Evolutionary conservation across 495 filamentous ascomycete species (phyloP).

Genomic region (Friedmanniomyces endolithicus): DNA sequence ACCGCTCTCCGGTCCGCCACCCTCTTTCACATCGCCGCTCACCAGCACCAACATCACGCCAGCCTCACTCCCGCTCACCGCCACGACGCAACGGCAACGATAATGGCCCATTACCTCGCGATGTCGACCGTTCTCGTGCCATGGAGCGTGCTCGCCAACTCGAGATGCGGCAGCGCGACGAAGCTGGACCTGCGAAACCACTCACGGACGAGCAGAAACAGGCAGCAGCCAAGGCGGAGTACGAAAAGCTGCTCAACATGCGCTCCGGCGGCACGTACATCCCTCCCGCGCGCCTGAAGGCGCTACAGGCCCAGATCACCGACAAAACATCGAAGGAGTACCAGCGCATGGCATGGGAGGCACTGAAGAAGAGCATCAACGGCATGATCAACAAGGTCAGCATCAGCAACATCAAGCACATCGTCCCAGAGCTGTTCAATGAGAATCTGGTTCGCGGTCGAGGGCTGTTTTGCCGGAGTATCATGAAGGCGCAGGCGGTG

Average conservation of each 20-base stretch:
- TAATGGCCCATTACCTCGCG: constrained; percentile 34
- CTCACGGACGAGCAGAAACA: constrained; percentile 76
- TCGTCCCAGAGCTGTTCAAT: constrained; percentile 85
- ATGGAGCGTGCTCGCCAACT: constrained; percentile 52
- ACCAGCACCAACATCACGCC: constrained; percentile 33
- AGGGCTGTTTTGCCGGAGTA: constrained; percentile 83
- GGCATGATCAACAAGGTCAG: constrained; percentile 98
- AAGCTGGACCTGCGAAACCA: constrained; percentile 41
- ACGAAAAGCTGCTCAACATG: constrained; percentile 77
- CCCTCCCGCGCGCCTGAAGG: constrained; percentile 77
- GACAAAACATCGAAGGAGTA: constrained; percentile 95
- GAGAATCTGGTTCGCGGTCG: constrained; percentile 88
- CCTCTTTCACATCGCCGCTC: constrained; percentile 46
- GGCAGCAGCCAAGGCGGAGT: constrained; percentile 72
- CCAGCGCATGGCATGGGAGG: constrained; percentile 98
- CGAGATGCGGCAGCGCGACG: constrained; percentile 46
- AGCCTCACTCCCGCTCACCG: constrained; percentile 35
- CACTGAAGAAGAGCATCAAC: constrained; percentile 96
- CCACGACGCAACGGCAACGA: background rate
- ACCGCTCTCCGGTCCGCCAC: constrained; percentile 50
- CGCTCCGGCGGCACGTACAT: constrained; percentile 93
- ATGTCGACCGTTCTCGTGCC: constrained; percentile 43
- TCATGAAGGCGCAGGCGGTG: constrained; percentile 96
- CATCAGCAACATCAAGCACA: constrained; percentile 90
- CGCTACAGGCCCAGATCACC: constrained; percentile 90